Evolutionary conservation across 306 rosid genomes (phyloP).

Genomic region (Cicer chorassanicum): DNA sequence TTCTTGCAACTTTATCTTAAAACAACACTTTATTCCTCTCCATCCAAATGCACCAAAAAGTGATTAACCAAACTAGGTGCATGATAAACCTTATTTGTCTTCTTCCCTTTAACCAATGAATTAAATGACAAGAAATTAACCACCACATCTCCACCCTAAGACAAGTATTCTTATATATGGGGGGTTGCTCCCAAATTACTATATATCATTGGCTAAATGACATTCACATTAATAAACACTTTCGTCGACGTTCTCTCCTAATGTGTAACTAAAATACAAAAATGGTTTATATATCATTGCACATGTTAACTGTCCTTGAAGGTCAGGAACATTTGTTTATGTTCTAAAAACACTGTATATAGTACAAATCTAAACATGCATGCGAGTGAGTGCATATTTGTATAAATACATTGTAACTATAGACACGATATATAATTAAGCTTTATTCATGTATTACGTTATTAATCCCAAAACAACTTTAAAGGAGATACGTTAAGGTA

Average conservation of each 20-base stretch:
- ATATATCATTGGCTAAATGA: not conserved
- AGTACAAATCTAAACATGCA: conserved; percentile 37
- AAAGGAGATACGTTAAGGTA: conserved; percentile 19
- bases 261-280: conserved; percentile 32
- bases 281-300: conserved; percentile 31
- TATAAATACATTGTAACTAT: conserved; percentile 32
- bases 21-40: too few species aligned
- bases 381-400: conserved; percentile 22
- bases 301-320: conserved; percentile 46
- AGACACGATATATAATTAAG: conserved; percentile 1
- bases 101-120: too few species aligned
- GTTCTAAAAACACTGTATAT: conserved; percentile 38
- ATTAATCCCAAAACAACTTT: conserved; percentile 26
- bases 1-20: too few species aligned
- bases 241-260: not conserved
- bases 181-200: not conserved
- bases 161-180: not conserved
- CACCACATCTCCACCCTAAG: too few species aligned
- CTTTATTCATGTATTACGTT: conserved; percentile 22
- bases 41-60: too few species aligned
- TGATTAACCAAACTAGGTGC: too few species aligned
- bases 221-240: not conserved
- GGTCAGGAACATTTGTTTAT: conserved; percentile 49
- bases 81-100: too few species aligned
- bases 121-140: too few species aligned